Evolutionary conservation across 192 early-diverging fungal species (phyloP), one percentile per base, ranked within the genome.

Genomic region (Phycomyces blakesleeanus): DNA sequence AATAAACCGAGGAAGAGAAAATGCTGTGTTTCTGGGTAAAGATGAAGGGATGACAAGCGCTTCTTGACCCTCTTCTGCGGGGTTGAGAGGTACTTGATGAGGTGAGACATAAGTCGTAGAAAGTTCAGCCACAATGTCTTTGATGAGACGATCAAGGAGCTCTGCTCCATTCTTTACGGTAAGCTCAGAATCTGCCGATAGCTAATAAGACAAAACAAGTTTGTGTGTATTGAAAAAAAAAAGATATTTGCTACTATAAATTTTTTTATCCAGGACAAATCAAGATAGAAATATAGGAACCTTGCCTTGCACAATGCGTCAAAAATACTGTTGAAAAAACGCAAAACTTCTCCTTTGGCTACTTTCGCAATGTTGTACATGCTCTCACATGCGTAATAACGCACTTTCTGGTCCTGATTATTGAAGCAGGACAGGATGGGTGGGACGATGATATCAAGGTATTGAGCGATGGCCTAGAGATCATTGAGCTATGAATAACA

Each of bases 351-450:
- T 3, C 90, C 90, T 37, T 90, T 78, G 34, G 95, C 93, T 3
- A 97, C 96, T 59, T 99, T 99, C 22, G 89, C 87, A 59, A 99
- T 94, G 69, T 99, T 99, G 69, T 99, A 99, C 85, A 99, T 89
- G 57, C 86, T 87, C 75, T 99, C 97, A 63, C 94, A 97, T 2
- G 97, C 96, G 84, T 97, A 99, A 79, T 98, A 99, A 21, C 95
- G 84, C 47, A 98, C 95, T 11, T 91, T 80, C 16, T 86, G 85
- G 71, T 99, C 97, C 50, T 88, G 93, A 70, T 99, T 94, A 3
- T 80, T 72, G 61, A 98, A 90, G 63, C 95, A 97, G 15, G 93
- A 81, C 3, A 99, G 85, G 12, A 99, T 93, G 0, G 97, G 97
- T 20, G 93, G 93, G 5, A 97, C 86, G 59, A 99, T 93, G 16